Percentiles rank a stretch among this genome's conserved stretches.
Evolutionary conservation across 2,329 filamentous ascomycete genomes (phyloP).

Genomic region (Cordyceps tenuipes): DNA sequence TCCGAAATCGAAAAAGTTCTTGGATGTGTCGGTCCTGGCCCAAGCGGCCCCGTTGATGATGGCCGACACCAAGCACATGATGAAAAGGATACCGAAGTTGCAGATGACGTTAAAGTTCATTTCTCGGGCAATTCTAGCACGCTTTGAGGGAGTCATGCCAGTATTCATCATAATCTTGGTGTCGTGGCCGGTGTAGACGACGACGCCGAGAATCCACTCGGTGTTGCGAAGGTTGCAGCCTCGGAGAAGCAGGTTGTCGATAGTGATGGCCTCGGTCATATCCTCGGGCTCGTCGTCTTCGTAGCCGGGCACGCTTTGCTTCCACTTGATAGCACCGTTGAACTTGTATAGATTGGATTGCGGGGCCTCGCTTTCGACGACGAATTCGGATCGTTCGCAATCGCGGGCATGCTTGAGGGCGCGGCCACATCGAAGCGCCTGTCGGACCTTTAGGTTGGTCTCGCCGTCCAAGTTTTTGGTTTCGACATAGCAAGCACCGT

Average conservation of each 20-base stretch:
- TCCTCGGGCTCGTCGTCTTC: conserved; percentile 55
- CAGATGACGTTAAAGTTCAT: conserved; percentile 96
- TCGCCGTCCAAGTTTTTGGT: conserved; percentile 98
- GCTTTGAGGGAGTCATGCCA: conserved; percentile 89
- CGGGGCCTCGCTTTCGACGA: conserved; percentile 81
- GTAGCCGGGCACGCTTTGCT: conserved; percentile 59
- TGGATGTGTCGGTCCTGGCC: conserved; percentile 64
- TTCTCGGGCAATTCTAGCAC: conserved; percentile 81
- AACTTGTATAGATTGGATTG: conserved; percentile 95
- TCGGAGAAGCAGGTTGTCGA: conserved; percentile 90
- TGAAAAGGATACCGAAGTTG: conserved; percentile 84
- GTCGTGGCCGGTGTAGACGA: conserved; percentile 89
- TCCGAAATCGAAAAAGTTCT: conserved; percentile 76
- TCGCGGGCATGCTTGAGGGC: conserved; percentile 80
- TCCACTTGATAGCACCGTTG: conserved; percentile 82
- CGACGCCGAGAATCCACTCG: conserved; percentile 88
- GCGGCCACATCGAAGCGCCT: conserved; percentile 78
- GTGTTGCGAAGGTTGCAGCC: conserved; percentile 93
- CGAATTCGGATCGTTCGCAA: conserved; percentile 82
- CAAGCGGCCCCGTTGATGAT: conserved; percentile 80
- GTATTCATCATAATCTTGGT: conserved; percentile 99
- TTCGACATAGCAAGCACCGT: conserved; percentile 94
- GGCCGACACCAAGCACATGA: conserved; percentile 81
- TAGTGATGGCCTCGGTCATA: conserved; percentile 87
- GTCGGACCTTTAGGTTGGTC: conserved; percentile 92